Percentiles rank a stretch among this genome's conserved stretches.
phyloP scores from a whole-genome alignment of 2,329 filamentous ascomycete species.

The Curvularia eragrostidis region DNA sequence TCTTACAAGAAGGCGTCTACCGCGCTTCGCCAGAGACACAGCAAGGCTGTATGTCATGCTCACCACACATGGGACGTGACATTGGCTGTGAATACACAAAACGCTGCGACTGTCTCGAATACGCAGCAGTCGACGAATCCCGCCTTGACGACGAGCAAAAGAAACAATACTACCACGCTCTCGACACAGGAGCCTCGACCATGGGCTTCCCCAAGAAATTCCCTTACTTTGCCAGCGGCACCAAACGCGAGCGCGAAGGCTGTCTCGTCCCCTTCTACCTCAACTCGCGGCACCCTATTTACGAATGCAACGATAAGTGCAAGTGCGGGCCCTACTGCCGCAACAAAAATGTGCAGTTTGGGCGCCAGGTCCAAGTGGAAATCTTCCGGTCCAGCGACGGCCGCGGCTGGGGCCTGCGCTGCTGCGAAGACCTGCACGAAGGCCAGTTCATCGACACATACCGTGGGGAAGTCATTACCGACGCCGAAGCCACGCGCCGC shows the following conservation, averaged over 20 bases:
- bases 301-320: conserved; percentile 80
- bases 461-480: conserved; percentile 65
- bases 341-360: conserved; percentile 78
- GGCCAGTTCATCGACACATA: conserved; percentile 85
- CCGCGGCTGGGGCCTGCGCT: conserved; percentile 80
- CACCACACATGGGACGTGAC: conserved; percentile 58
- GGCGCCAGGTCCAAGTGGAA: conserved; percentile 72
- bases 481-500: conserved; percentile 67
- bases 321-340: conserved; percentile 69
- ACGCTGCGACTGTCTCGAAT: conserved; percentile 72
- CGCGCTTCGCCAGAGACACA: conserved; percentile 67
- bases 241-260: conserved; percentile 33
- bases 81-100: conserved; percentile 68
- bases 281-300: conserved; percentile 63
- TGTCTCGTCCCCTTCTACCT: conserved; percentile 54
- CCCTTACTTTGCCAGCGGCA: conserved; percentile 62
- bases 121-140: conserved; percentile 59
- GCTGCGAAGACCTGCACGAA: conserved; percentile 66
- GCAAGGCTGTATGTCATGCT: conserved; percentile 70
- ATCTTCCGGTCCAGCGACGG: conserved; percentile 73
- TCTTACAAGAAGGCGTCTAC: conserved; percentile 65
- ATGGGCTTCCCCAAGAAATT: conserved; percentile 60
- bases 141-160: conserved; percentile 39
- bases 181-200: conserved; percentile 34
- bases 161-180: conserved; percentile 27